A percentile compares a stretch with the other conserved stretches of the same genome.
Conservation (phyloP, 148 eudicot genomes). For the Salicornia ramosissima region DNA sequence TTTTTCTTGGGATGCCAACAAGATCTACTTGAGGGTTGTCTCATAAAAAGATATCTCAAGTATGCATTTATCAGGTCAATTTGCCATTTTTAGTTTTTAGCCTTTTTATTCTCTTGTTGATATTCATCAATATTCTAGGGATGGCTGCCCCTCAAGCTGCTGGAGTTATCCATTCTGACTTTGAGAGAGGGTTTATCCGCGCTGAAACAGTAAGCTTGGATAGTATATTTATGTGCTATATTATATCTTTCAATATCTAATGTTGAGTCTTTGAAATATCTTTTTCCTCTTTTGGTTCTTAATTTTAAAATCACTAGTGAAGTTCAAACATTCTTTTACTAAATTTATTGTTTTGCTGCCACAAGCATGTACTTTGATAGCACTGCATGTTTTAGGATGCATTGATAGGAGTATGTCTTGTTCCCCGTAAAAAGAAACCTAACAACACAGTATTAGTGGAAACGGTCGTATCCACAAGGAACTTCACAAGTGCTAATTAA, state of each 20-base stretch:
- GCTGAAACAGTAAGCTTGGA: slow-evolving; percentile 86
- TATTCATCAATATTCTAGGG: slow-evolving; percentile 38
- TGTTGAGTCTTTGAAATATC: background rate
- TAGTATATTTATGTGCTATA: background rate
- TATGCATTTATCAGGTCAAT: background rate
- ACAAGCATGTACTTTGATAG: too few species aligned
- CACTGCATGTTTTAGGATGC: too few species aligned
- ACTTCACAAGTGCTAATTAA: too few species aligned
- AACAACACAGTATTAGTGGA: too few species aligned
- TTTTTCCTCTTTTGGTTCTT: too few species aligned
- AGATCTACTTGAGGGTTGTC: background rate
- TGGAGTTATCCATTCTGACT: slow-evolving; percentile 99
- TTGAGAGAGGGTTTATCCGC: slow-evolving; percentile 95
- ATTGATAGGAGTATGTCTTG: too few species aligned
- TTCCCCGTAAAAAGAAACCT: too few species aligned
- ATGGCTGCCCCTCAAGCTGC: slow-evolving; percentile 99
- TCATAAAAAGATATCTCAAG: background rate
- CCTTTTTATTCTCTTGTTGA: slow-evolving; percentile 4
- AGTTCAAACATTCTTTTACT: too few species aligned
- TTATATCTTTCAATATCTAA: background rate
- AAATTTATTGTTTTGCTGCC: too few species aligned
- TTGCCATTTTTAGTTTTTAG: background rate
- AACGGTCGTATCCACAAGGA: too few species aligned
- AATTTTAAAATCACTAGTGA: too few species aligned
- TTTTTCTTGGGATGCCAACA: background rate